Evolutionary conservation across 345 rosid genomes (phyloP).

Genomic region (Eutrema heterophyllum): DNA sequence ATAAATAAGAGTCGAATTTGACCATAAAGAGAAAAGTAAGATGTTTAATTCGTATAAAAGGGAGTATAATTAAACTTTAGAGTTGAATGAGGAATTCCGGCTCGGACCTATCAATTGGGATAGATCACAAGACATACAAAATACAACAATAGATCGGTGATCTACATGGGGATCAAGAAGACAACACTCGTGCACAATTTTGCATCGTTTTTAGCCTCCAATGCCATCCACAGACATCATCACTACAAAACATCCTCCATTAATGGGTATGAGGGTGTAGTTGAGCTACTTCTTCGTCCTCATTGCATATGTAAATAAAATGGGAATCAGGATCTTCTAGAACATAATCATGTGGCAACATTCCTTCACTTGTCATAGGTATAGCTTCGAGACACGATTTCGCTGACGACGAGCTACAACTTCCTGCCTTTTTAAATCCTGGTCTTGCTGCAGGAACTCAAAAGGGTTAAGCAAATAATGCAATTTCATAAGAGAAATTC

Average conservation of each 20-base stretch:
- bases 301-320: constrained; percentile 76
- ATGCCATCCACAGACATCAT: background rate
- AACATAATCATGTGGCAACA: constrained; percentile 58
- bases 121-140: constrained; percentile 17
- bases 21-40: background rate
- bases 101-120: constrained; percentile 12
- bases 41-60: background rate
- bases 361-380: constrained; percentile 58
- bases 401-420: constrained; percentile 33
- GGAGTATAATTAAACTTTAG: background rate
- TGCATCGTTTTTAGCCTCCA: background rate
- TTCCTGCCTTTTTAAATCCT: constrained; percentile 51
- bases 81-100: background rate
- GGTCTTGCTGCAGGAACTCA: constrained; percentile 68
- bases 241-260: constrained; percentile 31
- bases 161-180: background rate
- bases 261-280: constrained; percentile 40
- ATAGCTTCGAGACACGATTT: constrained; percentile 61
- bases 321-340: constrained; percentile 93
- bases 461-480: background rate
- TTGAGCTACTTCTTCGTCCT: constrained; percentile 38
- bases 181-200: background rate
- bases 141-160: background rate
- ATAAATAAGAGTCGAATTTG: background rate
- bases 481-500: background rate